phyloP scores from a whole-genome alignment of 2,329 filamentous ascomycete species.

The Xylariaceae sp. region DNA sequence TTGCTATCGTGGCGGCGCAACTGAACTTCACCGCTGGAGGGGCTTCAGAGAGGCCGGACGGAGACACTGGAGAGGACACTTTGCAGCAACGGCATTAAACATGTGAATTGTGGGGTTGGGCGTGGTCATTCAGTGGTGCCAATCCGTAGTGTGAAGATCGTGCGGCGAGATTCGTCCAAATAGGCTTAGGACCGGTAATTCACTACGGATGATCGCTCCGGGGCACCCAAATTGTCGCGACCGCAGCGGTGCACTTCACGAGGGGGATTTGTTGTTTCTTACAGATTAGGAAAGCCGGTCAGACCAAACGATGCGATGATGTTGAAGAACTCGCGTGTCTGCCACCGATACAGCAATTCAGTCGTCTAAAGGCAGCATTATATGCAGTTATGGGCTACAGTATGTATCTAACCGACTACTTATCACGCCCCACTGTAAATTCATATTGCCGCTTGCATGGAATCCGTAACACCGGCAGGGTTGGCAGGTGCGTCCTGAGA shows the following conservation, averaged over 20 bases:
- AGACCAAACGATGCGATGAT: background rate
- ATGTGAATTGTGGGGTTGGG: slow-evolving; percentile 13
- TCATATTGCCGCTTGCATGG: too few species aligned
- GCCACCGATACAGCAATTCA: too few species aligned
- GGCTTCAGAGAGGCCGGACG: too few species aligned
- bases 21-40: too few species aligned
- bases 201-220: background rate
- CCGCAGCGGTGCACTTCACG: background rate
- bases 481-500: too few species aligned
- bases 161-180: background rate
- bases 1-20: too few species aligned
- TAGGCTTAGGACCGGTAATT: background rate
- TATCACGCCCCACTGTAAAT: background rate
- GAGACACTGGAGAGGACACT: slow-evolving; percentile 25
- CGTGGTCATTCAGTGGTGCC: background rate
- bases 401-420: background rate
- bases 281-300: background rate
- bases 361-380: too few species aligned
- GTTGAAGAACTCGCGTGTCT: background rate
- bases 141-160: background rate
- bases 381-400: background rate
- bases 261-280: background rate
- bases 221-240: background rate
- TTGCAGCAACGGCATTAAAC: slow-evolving; percentile 24
- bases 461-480: too few species aligned